Evolutionary conservation across 352 stramenopile genomes (phyloP), one percentile per base, ranked within the genome.

Genomic region (Globisporangium lucens): DNA sequence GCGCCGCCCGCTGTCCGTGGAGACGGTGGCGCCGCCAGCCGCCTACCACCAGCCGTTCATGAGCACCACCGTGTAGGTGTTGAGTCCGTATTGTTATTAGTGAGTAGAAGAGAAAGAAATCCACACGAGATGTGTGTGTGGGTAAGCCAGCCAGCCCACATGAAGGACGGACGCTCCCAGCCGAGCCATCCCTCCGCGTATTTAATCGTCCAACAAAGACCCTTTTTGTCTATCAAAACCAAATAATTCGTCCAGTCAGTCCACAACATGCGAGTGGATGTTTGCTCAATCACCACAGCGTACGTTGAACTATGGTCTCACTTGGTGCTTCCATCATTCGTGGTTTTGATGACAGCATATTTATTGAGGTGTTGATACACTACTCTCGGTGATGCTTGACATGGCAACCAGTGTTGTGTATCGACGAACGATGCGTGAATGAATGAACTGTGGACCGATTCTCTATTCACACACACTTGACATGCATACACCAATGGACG

Each of bases 31-130:
- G 63, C 30, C 74, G 8, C 3, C 68, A 35, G 46, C 13, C 30
- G 6, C 30, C n/a, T 70, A 59, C 58, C 68, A 69, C 12, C 20
- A 77, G 75, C 65, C 74, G 51, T 74, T 69, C 67, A 77, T 79
- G 68, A 75, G 61, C 67, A 72, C 62, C 67, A 72, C 61, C 24
- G 74, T 82, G 61, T 87, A 62, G 69, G 30, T 0, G 20, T 4
- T 8, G 10, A 4, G 15, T 17, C 30, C 4, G n/a, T 47, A 46
- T 22, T 61, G 56, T 47, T 61, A 49, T 33, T 61, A 61, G 56
- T 47, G 30, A 47, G 55, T 61, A 61, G 55, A 30, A 27, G 30
- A 41, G 5, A 20, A 38, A 56, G n/a, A 56, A 2, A 24, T 17
- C 15, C 10, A 59, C 7, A 17, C 12, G 2, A 13, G 10, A 9